Conservation (phyloP, 331 rosid genomes). For the Quercus lobata region DNA sequence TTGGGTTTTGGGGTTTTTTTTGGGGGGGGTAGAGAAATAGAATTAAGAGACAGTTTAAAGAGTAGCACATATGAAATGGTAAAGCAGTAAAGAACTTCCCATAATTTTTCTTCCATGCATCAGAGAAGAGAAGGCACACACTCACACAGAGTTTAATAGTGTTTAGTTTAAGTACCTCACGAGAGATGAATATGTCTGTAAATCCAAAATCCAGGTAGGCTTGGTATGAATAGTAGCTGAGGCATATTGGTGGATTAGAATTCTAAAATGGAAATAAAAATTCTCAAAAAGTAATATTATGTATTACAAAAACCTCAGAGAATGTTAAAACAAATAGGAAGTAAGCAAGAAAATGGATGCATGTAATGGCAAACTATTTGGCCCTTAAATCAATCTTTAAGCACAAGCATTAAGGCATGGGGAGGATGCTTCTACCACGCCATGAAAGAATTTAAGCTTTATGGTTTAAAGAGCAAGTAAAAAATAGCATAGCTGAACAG, state of each 20-base stretch:
- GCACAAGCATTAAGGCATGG: slow-evolving; percentile 8
- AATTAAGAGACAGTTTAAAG: background rate
- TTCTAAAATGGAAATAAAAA: slow-evolving; percentile 16
- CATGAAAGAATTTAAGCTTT: background rate
- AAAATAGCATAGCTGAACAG: slow-evolving; percentile 1
- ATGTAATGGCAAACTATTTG: background rate
- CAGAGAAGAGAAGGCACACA: background rate
- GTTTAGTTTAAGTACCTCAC: slow-evolving; percentile 61
- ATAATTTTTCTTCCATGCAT: background rate
- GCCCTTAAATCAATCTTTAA: background rate
- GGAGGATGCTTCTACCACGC: slow-evolving; percentile 2
- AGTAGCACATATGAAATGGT: background rate
- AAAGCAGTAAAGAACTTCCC: background rate
- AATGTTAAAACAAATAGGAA: slow-evolving; percentile 5
- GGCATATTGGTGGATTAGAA: slow-evolving; percentile 28
- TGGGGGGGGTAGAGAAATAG: background rate
- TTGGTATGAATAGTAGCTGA: slow-evolving; percentile 88
- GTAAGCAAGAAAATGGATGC: background rate
- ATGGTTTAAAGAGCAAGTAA: background rate
- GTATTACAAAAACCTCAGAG: slow-evolving; percentile 3
- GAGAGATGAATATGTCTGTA: slow-evolving; percentile 86
- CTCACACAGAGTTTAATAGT: background rate
- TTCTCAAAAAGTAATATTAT: background rate
- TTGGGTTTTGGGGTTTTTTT: too few relatives aligned
- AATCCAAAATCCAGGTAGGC: slow-evolving; percentile 97